Evolutionary conservation across 1,284 basidiomycete genomes (phyloP).

Genomic region (Heterobasidion irregulare): DNA sequence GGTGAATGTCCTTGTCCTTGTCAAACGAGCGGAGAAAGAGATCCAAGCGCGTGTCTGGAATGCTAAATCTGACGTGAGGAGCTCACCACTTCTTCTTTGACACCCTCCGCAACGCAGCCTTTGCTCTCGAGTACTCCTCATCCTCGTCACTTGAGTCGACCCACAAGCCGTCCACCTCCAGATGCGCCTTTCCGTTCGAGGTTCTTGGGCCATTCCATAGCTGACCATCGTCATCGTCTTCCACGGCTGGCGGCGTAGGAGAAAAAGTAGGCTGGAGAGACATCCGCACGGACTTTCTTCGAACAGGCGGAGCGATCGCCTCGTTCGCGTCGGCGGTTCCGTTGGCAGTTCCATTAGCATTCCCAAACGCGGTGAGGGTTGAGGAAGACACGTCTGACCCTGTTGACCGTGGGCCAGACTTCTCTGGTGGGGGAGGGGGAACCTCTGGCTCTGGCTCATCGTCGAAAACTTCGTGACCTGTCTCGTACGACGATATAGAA

Average conservation of each 20-base stretch:
- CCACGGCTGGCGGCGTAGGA: conserved; percentile 54
- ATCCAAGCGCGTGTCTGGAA: too few relatives aligned
- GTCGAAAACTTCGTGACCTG: conserved; percentile 39
- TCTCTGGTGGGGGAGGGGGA: not conserved
- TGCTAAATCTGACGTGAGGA: not conserved
- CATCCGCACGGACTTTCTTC: conserved; percentile 69
- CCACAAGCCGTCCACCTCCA: conserved; percentile 41
- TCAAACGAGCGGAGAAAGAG: too few relatives aligned
- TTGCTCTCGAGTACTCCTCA: conserved; percentile 52
- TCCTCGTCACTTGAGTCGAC: conserved; percentile 69
- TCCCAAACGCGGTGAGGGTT: conserved; percentile 1
- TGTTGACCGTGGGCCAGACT: not conserved
- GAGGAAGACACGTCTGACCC: conserved; percentile 11
- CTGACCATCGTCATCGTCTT: conserved; percentile 35
- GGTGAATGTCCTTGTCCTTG: too few relatives aligned
- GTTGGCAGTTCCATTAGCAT: not conserved
- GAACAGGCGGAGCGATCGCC: conserved; percentile 19
- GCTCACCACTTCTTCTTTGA: conserved; percentile 29
- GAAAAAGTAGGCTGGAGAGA: conserved; percentile 67
- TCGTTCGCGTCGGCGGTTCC: not conserved
- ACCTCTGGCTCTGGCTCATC: not conserved
- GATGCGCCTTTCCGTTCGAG: conserved; percentile 18
- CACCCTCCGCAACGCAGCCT: conserved; percentile 36
- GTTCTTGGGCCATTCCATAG: conserved; percentile 3
- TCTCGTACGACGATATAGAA: conserved; percentile 54